Percentiles rank a stretch among this genome's conserved stretches.
These are phyloP conservation scores for Arthrinium puccinioides DNA, from an alignment of 2,329 filamentous ascomycete genomes.

Conservation along the genomic window DNA sequence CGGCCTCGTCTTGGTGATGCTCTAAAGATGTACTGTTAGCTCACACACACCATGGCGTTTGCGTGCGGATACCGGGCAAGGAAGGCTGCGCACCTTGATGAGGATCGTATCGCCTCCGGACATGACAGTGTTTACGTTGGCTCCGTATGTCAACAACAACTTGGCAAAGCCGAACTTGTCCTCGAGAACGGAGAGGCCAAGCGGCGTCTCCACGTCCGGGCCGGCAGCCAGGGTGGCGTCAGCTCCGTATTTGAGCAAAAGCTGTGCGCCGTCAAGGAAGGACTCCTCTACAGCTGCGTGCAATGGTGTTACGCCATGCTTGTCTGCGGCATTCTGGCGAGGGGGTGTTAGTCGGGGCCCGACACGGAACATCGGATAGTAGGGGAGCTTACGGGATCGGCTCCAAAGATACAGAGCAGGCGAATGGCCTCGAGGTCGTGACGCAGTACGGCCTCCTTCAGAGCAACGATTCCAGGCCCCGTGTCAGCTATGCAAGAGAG, in stretches of 20 bases:
- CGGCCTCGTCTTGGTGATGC: constrained; percentile 52
- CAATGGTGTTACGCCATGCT: constrained; percentile 43
- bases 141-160: constrained; percentile 54
- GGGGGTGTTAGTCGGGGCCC: background rate
- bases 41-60: too few relatives aligned
- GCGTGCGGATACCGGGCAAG: too few relatives aligned
- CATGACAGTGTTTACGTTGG: constrained; percentile 45
- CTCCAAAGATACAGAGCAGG: constrained; percentile 48
- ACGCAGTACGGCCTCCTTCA: constrained; percentile 45
- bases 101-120: constrained; percentile 54
- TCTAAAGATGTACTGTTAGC: too few relatives aligned
- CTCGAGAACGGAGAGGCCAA: constrained; percentile 41
- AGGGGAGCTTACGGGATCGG: constrained; percentile 27
- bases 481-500: too few relatives aligned
- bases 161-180: constrained; percentile 51
- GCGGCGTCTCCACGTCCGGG: constrained; percentile 44
- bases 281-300: constrained; percentile 42
- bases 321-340: constrained; percentile 38
- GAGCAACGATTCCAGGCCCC: constrained; percentile 35
- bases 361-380: background rate
- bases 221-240: constrained; percentile 40
- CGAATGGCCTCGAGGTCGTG: constrained; percentile 47
- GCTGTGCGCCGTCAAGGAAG: constrained; percentile 48
- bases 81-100: too few relatives aligned
- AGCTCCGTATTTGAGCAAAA: constrained; percentile 58